Conservation (phyloP, 1,139 yeast species). For the Kluyveromyces sp. region DNA sequence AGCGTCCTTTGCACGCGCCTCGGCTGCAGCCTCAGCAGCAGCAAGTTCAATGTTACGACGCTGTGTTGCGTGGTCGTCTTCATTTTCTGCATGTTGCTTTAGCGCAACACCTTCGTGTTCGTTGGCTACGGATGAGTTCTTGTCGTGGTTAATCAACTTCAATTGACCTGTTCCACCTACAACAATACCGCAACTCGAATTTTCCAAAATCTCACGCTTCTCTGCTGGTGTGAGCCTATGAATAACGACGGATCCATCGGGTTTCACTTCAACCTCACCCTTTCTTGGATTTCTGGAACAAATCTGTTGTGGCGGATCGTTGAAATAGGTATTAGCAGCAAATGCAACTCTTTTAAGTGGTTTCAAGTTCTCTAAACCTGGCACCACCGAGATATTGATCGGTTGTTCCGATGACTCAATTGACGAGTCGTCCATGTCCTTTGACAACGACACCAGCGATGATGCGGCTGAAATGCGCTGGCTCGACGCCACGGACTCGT, state of each 20-base stretch:
- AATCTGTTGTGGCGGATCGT: slow-evolving; percentile 67
- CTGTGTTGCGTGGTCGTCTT: slow-evolving; percentile 15
- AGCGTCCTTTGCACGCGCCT: slow-evolving; percentile 30
- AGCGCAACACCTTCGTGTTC: slow-evolving; percentile 10
- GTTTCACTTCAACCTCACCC: slow-evolving; percentile 60
- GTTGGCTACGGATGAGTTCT: slow-evolving; percentile 14
- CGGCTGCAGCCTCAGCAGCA: slow-evolving; percentile 33
- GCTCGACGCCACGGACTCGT: slow-evolving; percentile 5
- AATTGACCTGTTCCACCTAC: slow-evolving; percentile 74
- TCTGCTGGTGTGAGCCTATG: slow-evolving; percentile 61
- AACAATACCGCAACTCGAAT: slow-evolving; percentile 63
- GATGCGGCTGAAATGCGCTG: background rate
- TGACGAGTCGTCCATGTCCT: background rate
- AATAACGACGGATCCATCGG: slow-evolving; percentile 52
- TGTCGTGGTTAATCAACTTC: slow-evolving; percentile 26
- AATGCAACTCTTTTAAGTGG: slow-evolving; percentile 64
- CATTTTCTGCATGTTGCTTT: slow-evolving; percentile 14
- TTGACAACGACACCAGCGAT: background rate
- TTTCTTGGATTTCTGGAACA: slow-evolving; percentile 58
- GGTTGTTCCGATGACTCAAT: background rate
- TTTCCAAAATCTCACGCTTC: slow-evolving; percentile 42
- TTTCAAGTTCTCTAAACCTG: slow-evolving; percentile 36
- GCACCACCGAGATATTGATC: slow-evolving; percentile 23
- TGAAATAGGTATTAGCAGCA: slow-evolving; percentile 62
- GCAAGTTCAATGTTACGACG: slow-evolving; percentile 25